Conservation (phyloP, 2,329 filamentous ascomycete species). For the Cryphonectria naterciae region DNA sequence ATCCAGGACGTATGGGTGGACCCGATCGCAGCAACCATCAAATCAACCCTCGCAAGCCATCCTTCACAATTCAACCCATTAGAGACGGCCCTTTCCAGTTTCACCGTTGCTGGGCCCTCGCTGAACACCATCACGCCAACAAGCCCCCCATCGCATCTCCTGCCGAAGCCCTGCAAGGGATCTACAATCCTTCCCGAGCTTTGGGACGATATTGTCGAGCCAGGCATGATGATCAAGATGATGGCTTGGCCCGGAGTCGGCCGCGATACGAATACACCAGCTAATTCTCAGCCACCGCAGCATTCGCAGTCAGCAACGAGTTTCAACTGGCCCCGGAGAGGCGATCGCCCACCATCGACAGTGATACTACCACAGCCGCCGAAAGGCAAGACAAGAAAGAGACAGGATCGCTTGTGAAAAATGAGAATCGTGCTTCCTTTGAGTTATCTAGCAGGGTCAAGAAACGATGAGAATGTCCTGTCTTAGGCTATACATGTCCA, state of each 20-base stretch:
- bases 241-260: constrained; percentile 21
- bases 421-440: background rate
- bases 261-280: background rate
- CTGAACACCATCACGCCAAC: background rate
- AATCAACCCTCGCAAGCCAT: constrained; percentile 25
- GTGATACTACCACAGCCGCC: constrained; percentile 6
- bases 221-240: constrained; percentile 30
- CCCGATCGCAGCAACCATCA: constrained; percentile 21
- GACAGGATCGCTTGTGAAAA: constrained; percentile 14
- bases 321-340: background rate
- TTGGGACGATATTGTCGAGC: constrained; percentile 30
- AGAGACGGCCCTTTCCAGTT: constrained; percentile 1
- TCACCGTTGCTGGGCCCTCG: background rate
- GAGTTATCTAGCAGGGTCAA: background rate
- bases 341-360: background rate
- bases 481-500: too few species aligned
- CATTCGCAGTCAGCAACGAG: background rate
- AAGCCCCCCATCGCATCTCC: background rate
- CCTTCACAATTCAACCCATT: background rate
- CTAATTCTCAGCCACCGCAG: background rate
- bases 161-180: constrained; percentile 14
- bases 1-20: constrained; percentile 16
- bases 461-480: background rate
- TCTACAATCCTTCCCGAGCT: constrained; percentile 29
- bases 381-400: constrained; percentile 25